Percentiles rank a stretch among this genome's conserved stretches.
Evolutionary conservation across 257 asterid species (phyloP).

Genomic region (Ocimum tenuiflorum): DNA sequence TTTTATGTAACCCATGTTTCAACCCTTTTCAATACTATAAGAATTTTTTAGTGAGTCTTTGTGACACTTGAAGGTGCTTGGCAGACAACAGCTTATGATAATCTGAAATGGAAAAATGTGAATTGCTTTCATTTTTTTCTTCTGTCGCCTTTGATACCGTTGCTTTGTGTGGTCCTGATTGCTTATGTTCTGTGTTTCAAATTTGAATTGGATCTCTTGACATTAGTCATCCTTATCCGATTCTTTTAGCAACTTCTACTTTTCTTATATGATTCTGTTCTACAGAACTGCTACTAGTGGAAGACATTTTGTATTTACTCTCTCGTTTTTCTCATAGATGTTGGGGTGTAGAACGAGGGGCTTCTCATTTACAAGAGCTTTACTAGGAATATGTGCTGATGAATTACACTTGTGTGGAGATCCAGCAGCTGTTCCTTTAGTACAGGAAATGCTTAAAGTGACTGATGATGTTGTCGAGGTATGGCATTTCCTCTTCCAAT

Average conservation of each 20-base stretch:
- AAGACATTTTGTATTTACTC: not conserved
- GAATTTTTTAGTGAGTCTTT: not conserved
- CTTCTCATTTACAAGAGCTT: slow-evolving; percentile 89
- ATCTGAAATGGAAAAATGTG: not conserved
- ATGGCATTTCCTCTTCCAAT: slow-evolving; percentile 11
- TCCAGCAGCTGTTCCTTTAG: slow-evolving; percentile 84
- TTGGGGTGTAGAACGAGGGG: slow-evolving; percentile 78
- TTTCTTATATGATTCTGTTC: not conserved
- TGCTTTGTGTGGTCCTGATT: not conserved
- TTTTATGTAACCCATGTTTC: not conserved
- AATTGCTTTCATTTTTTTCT: not conserved
- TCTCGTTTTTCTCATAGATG: slow-evolving; percentile 49
- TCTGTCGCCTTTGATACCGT: not conserved
- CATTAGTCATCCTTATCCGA: not conserved
- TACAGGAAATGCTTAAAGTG: slow-evolving; percentile 75
- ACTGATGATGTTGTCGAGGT: slow-evolving; percentile 73
- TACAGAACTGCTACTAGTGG: not conserved
- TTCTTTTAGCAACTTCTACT: slow-evolving; percentile 9
- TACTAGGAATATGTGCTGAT: slow-evolving; percentile 80
- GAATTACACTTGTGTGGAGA: slow-evolving; percentile 97
- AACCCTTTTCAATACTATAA: not conserved
- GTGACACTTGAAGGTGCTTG: not conserved
- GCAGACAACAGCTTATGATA: not conserved
- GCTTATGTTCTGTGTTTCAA: not conserved
- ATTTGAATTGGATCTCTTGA: not conserved